Percentiles rank a stretch among this genome's conserved stretches.
Conservation (phyloP, 768 basidiomycete species). For the Coprinopsis marcescibilis region DNA sequence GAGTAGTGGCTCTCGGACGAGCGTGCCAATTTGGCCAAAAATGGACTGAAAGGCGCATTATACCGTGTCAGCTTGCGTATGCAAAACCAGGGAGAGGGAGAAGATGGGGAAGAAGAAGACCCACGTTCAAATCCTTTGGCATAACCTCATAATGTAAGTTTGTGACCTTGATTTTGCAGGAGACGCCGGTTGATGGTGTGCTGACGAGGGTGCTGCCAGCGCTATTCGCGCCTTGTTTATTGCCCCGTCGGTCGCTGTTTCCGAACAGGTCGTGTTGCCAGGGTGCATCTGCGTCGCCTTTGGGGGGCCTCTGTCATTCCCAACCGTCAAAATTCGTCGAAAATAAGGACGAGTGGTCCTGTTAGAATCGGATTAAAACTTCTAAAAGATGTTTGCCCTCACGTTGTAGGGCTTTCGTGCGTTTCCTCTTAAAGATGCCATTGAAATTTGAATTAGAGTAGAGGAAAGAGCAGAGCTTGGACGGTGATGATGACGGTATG, state of each 20-base stretch:
- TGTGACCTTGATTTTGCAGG: conserved; percentile 64
- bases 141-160: conserved; percentile 92
- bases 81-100: background rate
- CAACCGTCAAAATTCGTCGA: background rate
- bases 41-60: conserved; percentile 50
- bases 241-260: conserved; percentile 42
- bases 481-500: too few relatives aligned
- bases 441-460: too few relatives aligned
- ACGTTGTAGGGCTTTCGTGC: conserved; percentile 26
- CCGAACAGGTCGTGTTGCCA: conserved; percentile 67
- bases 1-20: conserved; percentile 88
- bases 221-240: conserved; percentile 17
- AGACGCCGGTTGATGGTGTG: conserved; percentile 26
- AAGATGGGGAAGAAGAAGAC: conserved; percentile 21
- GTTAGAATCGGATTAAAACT: background rate
- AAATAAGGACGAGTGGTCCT: background rate
- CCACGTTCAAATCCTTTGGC: conserved; percentile 80
- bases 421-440: conserved; percentile 21
- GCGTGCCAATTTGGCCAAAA: conserved; percentile 89
- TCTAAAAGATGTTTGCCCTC: conserved; percentile 6
- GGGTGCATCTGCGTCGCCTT: conserved; percentile 51
- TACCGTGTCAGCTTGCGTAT: background rate
- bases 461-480: too few relatives aligned
- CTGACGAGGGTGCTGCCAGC: conserved; percentile 18
- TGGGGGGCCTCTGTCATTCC: conserved; percentile 44